phyloP scores from a whole-genome alignment of 23 red algal genomes.

The Agarophyton chilense region DNA sequence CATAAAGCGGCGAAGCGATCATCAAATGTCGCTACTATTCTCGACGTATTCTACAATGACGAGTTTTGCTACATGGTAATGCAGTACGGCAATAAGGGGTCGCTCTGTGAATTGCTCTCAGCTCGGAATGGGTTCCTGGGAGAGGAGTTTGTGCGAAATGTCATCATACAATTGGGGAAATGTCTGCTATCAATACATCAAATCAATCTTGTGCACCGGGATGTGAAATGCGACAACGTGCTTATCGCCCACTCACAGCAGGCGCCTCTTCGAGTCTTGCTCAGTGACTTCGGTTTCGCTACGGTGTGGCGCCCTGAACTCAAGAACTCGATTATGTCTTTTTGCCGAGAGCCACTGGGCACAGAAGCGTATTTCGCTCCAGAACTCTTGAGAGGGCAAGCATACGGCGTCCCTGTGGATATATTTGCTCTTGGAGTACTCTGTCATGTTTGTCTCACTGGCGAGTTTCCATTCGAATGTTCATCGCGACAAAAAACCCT shows the following conservation, averaged over 20 bases:
- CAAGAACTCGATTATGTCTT: background rate
- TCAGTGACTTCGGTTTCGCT: constrained; percentile 52
- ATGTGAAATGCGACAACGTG: constrained; percentile 60
- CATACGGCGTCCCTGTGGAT: constrained; percentile 51
- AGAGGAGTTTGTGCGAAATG: constrained; percentile 38
- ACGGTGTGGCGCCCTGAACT: constrained; percentile 33
- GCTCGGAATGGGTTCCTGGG: constrained; percentile 26
- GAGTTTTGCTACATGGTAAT: constrained; percentile 54
- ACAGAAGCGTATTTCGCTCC: constrained; percentile 51
- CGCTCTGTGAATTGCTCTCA: constrained; percentile 24
- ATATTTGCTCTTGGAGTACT: constrained; percentile 49
- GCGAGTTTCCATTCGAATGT: constrained; percentile 27
- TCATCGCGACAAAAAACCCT: background rate
- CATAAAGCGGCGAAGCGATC: constrained; percentile 49
- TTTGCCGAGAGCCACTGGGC: constrained; percentile 22
- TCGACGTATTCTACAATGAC: constrained; percentile 45
- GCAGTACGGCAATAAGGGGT: constrained; percentile 56
- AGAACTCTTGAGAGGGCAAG: constrained; percentile 37
- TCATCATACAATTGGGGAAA: constrained; percentile 35
- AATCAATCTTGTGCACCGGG: constrained; percentile 40
- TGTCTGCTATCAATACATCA: constrained; percentile 41
- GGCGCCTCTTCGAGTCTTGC: background rate
- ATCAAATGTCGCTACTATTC: constrained; percentile 17
- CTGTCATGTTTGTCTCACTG: constrained; percentile 48
- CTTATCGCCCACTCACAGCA: constrained; percentile 1